Conservation (phyloP, 2,329 filamentous ascomycete species). For the Nemania sp. region DNA sequence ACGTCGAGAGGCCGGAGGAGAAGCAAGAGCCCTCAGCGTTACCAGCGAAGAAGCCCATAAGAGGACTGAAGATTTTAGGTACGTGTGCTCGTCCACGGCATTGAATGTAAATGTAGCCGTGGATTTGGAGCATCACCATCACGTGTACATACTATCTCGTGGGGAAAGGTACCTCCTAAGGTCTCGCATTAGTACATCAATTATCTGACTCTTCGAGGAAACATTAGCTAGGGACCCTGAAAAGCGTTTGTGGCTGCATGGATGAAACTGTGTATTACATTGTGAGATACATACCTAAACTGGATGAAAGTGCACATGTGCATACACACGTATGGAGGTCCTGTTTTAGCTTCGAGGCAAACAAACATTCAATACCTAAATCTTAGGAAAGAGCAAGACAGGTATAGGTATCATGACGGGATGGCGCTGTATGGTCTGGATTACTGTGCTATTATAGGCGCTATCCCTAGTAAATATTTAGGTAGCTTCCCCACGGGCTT, state of each 20-base stretch:
- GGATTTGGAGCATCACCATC: background rate
- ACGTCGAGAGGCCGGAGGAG: slow-evolving; percentile 44
- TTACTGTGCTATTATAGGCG: background rate
- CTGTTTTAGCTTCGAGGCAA: no score
- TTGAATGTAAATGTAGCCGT: background rate
- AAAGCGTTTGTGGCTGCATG: background rate
- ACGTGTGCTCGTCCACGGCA: background rate
- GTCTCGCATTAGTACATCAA: background rate
- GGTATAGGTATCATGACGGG: no score
- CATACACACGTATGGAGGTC: no score
- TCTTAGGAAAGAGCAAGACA: no score
- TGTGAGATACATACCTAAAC: background rate
- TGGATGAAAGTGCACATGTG: no score
- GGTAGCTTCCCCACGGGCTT: slow-evolving; percentile 13
- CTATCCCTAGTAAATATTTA: background rate
- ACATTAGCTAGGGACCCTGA: background rate
- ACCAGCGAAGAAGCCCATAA: slow-evolving; percentile 37
- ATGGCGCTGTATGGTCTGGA: no score
- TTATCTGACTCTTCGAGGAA: background rate
- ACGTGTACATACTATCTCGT: background rate
- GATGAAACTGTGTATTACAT: background rate
- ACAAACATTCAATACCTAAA: no score
- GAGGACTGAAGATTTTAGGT: slow-evolving; percentile 23
- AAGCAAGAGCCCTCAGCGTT: slow-evolving; percentile 43
- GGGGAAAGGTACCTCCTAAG: background rate